Base-by-base conservation (phyloP, 176 grass and related monocot species). In the Zoysia japonica region DNA sequence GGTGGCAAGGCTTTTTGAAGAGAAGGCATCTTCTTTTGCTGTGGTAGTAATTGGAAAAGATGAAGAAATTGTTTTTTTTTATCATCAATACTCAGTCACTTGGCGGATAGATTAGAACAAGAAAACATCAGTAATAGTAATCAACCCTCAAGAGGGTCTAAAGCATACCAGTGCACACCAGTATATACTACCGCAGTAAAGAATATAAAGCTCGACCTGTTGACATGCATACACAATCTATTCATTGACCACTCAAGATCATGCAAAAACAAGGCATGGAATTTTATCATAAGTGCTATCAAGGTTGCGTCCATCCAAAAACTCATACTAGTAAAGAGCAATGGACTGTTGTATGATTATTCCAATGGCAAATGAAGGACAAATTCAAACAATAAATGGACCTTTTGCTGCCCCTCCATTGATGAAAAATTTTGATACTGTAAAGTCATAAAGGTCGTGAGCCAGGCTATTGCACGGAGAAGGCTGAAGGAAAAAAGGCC, bases 1-100 rank as follows among this genome's bases (percentile, higher is more conserved):
- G 88, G 83, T 51, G 92, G 92, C 65, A 94, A 87, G 41, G 88
- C 88, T 36, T 85, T 84, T 45, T 94, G 88, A 81, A 89, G 56
- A 12, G 92, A 89, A 75, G 92, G 88, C 92, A 91, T 91, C 77
- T 84, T 72, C 48, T 65, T 67, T 61, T 74, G 45, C 78, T 63
- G 19, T 17, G 61, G 47, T 44, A 47, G 47, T 60, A 42, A 81
- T 19, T 79, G 65, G 55, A 78, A 74, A 81, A 0, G 9, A 28
- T 66, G 3, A 70, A 2, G 3, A 61, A 8, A 39, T 62, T 63
- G 36, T 28, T 69, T 53, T 79, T 3, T 69, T 53, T 79, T 3
- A 14, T 44, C 73, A 62, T 19, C 60, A 82, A 74, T 66, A 82
- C 7, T 39, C 60, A 55, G 17, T 55, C 60, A 55, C 38, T 55